Percentiles rank a stretch among this genome's conserved stretches.
These are phyloP conservation scores for Glonium stellatum DNA, from an alignment of 495 filamentous ascomycete genomes.

Conservation along the genomic window DNA sequence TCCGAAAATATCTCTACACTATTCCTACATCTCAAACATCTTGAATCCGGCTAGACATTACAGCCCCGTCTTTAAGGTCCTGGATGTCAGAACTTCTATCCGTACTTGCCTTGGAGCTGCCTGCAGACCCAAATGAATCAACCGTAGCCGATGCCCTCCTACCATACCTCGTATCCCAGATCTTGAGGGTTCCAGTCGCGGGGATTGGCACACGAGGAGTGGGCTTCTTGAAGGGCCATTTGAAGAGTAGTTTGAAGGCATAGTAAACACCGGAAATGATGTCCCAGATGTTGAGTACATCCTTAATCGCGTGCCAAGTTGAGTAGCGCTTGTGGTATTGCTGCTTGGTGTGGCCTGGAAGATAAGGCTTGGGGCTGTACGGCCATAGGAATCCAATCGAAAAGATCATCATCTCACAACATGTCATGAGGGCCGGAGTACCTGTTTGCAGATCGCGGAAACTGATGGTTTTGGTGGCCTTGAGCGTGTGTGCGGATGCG, in stretches of 20 bases:
- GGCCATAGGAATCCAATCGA: conserved; percentile 3
- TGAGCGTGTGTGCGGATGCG: neutral
- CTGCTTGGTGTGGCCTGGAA: conserved; percentile 2
- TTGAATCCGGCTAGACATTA: neutral
- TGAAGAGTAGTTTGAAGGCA: neutral
- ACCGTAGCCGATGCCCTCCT: neutral
- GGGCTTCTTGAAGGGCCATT: neutral
- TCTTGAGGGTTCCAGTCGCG: neutral
- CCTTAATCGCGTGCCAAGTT: conserved; percentile 5
- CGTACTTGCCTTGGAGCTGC: neutral
- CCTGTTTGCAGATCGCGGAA: conserved; percentile 7
- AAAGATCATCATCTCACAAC: conserved; percentile 17
- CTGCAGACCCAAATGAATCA: neutral
- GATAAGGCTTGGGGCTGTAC: conserved; percentile 6
- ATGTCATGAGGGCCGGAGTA: conserved; percentile 9
- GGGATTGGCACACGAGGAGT: neutral
- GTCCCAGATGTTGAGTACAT: conserved; percentile 9
- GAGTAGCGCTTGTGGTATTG: conserved; percentile 9
- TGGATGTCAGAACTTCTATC: neutral
- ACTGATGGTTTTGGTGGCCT: neutral
- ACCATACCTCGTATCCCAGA: conserved; percentile 1
- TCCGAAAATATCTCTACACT: no score
- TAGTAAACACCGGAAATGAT: conserved; percentile 11
- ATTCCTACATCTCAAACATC: neutral
- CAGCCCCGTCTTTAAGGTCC: neutral